A percentile compares a stretch with the other conserved stretches of the same genome.
Conservation (phyloP, 495 filamentous ascomycete species). For the Tuber calosporum region DNA sequence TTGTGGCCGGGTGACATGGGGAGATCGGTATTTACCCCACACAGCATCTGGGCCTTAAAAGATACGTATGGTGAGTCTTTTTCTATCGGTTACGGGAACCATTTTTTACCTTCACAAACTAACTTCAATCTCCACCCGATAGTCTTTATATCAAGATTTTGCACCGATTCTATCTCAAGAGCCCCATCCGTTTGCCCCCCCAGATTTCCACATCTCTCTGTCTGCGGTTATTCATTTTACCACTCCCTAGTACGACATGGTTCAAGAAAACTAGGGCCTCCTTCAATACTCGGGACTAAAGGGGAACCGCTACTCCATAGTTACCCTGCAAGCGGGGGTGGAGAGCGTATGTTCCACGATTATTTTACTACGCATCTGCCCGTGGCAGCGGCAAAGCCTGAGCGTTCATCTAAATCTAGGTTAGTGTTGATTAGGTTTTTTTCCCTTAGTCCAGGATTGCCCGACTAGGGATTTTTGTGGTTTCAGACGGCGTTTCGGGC, state of each 20-base stretch:
- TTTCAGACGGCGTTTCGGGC: neutral
- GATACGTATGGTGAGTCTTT: slow-evolving; percentile 27
- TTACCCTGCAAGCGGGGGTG: neutral
- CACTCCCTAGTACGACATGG: neutral
- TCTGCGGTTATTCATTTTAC: neutral
- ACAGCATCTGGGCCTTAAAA: slow-evolving; percentile 14
- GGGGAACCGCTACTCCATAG: neutral
- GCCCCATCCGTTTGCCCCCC: neutral
- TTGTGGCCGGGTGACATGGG: slow-evolving; percentile 13
- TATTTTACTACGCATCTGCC: slow-evolving; percentile 96
- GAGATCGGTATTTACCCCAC: slow-evolving; percentile 11
- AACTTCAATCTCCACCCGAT: neutral
- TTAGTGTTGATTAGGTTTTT: neutral
- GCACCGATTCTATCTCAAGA: slow-evolving; percentile 6
- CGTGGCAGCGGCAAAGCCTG: slow-evolving; percentile 63
- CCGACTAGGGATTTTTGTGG: neutral
- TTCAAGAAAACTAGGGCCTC: neutral
- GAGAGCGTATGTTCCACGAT: slow-evolving; percentile 66
- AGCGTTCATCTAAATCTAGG: neutral
- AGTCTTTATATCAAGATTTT: slow-evolving; percentile 34
- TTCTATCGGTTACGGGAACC: neutral
- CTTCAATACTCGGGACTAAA: neutral
- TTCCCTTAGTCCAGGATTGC: neutral
- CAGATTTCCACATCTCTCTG: neutral
- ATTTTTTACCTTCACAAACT: neutral